Evolutionary conservation across 1,139 yeast genomes (phyloP), one percentile per base, ranked within the genome.

Genomic region (Kurtzmaniella quercitrusa): DNA sequence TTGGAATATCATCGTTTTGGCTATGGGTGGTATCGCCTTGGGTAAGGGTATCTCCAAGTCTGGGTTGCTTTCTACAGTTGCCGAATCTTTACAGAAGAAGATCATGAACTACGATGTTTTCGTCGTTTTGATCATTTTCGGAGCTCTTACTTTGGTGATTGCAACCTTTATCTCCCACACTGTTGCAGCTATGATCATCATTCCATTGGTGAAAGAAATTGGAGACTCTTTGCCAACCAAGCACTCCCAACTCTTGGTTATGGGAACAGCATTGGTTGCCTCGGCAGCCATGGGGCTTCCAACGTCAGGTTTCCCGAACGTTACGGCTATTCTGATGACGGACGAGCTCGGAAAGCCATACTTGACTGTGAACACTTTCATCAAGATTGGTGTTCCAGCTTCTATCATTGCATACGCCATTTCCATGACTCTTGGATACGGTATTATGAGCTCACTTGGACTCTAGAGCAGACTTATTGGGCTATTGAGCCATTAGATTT

Each of bases 101-200:
- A 79, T 87, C 18, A 78, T 77, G 55, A 75, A 79, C 43, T 77
- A 81, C 55, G 77, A 87, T 19, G 68, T 86, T 15, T 88, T 84
- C 59, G 79, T 81, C 7, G 81, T 91, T 39, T 68, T 86, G 60
- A 58, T 86, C 21, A 78, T 85, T 34, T 91, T 91, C 58, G 96
- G 97, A 18, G 65, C 82, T 15, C 76, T 90, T 58, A 82, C 88
- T 43, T 70, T 90, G 43, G 81, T 82, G 1, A 83, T 90, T 58
- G 98, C 98, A 1, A 90, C 98, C 0, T 91, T 91, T 69, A 93
- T 91, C 9, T 86, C 95, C 8, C 98, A 91, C 62, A 91, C 97
- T 0, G 98, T 91, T 37, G 97, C 98, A 1, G 96, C 97, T 0
- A 72, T 91, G 60, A 91, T 91, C 50, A 81, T 91, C 46, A 78